A percentile compares a stretch with the other conserved stretches of the same genome.
These are phyloP conservation scores for Fraxinus angustifolia DNA, from an alignment of 305 asterid genomes.

Conservation along the genomic window DNA sequence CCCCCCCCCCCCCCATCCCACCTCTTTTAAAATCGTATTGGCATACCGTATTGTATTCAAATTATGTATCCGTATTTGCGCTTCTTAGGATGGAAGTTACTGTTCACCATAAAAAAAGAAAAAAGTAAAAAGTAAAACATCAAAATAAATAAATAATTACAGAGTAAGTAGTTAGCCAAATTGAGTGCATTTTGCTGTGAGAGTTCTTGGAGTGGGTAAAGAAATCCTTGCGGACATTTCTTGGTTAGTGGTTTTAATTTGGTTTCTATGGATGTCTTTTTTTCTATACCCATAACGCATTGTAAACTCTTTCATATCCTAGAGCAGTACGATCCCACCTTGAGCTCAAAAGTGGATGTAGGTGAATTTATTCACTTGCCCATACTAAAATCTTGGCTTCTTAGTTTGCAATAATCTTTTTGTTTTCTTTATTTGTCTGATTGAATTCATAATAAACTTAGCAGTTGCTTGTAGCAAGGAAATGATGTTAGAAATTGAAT, in stretches of 20 bases:
- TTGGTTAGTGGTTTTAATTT: neutral
- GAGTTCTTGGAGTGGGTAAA: neutral
- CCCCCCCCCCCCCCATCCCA: too few species aligned
- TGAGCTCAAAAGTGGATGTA: neutral
- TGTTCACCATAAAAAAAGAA: neutral
- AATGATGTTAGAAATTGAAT: neutral
- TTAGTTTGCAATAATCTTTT: neutral
- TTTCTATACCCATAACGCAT: neutral
- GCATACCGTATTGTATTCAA: too few species aligned
- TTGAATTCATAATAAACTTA: neutral
- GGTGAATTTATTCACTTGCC: neutral
- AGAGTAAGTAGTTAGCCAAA: neutral
- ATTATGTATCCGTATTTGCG: too few species aligned
- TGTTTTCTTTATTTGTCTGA: neutral
- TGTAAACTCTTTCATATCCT: neutral
- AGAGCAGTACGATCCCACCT: neutral
- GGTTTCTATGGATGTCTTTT: neutral
- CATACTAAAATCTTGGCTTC: neutral
- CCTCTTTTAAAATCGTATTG: too few species aligned
- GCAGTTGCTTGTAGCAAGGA: neutral
- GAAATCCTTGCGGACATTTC: neutral
- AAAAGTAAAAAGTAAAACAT: neutral
- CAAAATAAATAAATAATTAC: neutral
- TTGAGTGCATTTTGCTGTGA: neutral
- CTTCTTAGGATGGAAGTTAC: neutral